Conservation (phyloP, 345 rosid species). For the Triadica sebifera region DNA sequence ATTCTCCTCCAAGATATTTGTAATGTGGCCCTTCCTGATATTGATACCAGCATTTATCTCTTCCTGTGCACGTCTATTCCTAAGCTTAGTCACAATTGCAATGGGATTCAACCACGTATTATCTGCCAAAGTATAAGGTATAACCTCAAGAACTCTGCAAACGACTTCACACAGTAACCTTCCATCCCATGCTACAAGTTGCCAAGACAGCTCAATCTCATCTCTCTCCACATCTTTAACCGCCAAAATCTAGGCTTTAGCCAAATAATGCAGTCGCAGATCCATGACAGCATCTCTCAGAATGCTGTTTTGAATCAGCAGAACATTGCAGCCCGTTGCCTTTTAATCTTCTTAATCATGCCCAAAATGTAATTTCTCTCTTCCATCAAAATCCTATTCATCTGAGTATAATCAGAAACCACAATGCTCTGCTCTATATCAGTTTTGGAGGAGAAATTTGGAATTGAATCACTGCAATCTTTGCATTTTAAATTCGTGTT, state of each 20-base stretch:
- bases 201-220: slow-evolving; percentile 90
- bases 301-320: slow-evolving; percentile 94
- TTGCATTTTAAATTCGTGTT: slow-evolving; percentile 76
- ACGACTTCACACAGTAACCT: slow-evolving; percentile 79
- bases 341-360: slow-evolving; percentile 94
- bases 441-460: slow-evolving; percentile 93
- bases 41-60: slow-evolving; percentile 94
- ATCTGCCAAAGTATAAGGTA: slow-evolving; percentile 92
- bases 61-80: slow-evolving; percentile 97
- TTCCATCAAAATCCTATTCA: slow-evolving; percentile 98
- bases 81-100: slow-evolving; percentile 90
- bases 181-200: slow-evolving; percentile 97
- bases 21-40: slow-evolving; percentile 95
- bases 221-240: slow-evolving; percentile 94
- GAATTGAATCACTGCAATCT: slow-evolving; percentile 94
- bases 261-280: slow-evolving; percentile 81
- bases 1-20: slow-evolving; percentile 95
- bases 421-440: slow-evolving; percentile 96
- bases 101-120: slow-evolving; percentile 95
- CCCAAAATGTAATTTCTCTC: slow-evolving; percentile 94
- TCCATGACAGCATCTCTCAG: slow-evolving; percentile 96
- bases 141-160: slow-evolving; percentile 90
- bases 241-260: slow-evolving; percentile 86
- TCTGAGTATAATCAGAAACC: slow-evolving; percentile 92
- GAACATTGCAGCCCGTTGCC: slow-evolving; percentile 82